Evolutionary conservation across 1,284 basidiomycete species (phyloP), one percentile per base, ranked within the genome.

Genomic region (Ceratobasidium theobromae): DNA sequence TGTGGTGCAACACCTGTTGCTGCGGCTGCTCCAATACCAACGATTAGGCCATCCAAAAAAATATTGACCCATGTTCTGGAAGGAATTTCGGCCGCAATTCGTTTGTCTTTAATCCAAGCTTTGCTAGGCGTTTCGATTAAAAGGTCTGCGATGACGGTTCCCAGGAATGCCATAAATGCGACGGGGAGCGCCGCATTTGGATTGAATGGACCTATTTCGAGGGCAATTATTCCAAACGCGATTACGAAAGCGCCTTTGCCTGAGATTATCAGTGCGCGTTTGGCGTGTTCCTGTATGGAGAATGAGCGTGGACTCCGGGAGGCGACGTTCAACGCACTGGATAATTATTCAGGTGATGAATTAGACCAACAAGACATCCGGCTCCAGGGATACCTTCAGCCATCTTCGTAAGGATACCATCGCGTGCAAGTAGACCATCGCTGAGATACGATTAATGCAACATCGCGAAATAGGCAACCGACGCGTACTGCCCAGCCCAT

Each of bases 241-340:
- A 64, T 64, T 2, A 49, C 60, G 27, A 64, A 64, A 12, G 52
- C 14, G 9, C 60, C 60, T 21, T 64, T 64, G 46, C 60, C 60
- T 9, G 48, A 64, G 4, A 64, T 32, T 32, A 23, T 41, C 28
- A 53, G 14, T 18, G 60, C 60, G 12, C 60, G 33, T 49, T 64
- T 64, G 4, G 60, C 60, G 28, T 64, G 60, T 16, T 64, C 60
- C 60, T 64, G 23, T 30, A 40, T 32, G 23, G 27, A 28, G 14
- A 38, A 16, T 25, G 41, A 32, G 27, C 16, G 14, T 11, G 18
- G 9, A 16, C 11, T 1, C 25, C 25, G 16, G 4, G 23, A 9
- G 38, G n/a, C 9, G 6, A 4, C 14, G 12, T 21, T 23, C 25
- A 4, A 41, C 60, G 18, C 8, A 64, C 60, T n/a, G 16, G 25